Conservation (phyloP, 495 filamentous ascomycete genomes). For the Trichoderma gamsii region DNA sequence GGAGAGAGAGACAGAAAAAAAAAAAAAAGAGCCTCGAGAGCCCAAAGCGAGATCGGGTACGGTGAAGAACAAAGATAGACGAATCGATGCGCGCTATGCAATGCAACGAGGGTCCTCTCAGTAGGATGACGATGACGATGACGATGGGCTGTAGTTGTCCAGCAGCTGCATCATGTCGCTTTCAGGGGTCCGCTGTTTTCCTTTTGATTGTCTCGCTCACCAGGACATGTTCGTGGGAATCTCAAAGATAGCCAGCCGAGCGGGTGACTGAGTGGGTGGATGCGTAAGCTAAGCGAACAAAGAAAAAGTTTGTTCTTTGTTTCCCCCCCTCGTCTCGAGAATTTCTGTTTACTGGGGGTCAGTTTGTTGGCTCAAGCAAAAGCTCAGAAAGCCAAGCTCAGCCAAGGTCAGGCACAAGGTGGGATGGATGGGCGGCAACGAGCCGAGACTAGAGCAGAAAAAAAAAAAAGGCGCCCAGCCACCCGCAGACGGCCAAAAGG, state of each 20-base stretch:
- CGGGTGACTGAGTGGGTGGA: background rate
- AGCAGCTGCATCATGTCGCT: slow-evolving; percentile 1
- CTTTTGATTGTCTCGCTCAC: background rate
- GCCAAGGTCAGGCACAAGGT: slow-evolving; percentile 9
- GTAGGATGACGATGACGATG: background rate
- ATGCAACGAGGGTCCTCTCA: slow-evolving; percentile 4
- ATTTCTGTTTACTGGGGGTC: background rate
- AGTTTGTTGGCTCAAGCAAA: background rate
- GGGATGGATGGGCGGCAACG: slow-evolving; percentile 13
- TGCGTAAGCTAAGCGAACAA: background rate
- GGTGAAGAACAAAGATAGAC: background rate
- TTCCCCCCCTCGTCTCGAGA: background rate
- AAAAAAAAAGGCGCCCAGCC: slow-evolving; percentile 4
- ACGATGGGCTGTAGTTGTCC: background rate
- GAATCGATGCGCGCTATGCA: background rate
- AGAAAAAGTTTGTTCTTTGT: background rate
- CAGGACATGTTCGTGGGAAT: too few species aligned
- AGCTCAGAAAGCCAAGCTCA: background rate
- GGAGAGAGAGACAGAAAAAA: background rate
- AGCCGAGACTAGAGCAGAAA: slow-evolving; percentile 1
- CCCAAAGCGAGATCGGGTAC: slow-evolving; percentile 7
- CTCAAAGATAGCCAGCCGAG: background rate
- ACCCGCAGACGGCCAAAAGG: background rate
- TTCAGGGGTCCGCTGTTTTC: background rate
- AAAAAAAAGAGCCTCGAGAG: background rate